Conservation (phyloP, 1,284 basidiomycete species). For the Marasmius sp. region DNA sequence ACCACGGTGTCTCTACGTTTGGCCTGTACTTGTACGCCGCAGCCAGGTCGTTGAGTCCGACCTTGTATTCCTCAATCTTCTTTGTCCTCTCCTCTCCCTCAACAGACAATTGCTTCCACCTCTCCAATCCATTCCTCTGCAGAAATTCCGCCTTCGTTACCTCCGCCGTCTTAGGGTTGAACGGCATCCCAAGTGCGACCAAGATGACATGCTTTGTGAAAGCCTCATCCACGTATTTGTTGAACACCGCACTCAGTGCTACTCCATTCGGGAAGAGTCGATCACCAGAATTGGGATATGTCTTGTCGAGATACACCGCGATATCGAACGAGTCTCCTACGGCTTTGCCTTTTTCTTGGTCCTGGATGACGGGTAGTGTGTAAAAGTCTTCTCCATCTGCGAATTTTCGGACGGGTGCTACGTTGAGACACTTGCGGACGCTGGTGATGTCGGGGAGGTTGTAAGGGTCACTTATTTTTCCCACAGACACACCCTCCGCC, state of each 20-base stretch:
- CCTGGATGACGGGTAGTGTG: conserved; percentile 24
- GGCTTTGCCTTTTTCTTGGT: conserved; percentile 14
- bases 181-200: neutral
- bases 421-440: conserved; percentile 11
- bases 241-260: conserved; percentile 2
- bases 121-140: conserved; percentile 7
- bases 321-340: conserved; percentile 20
- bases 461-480: too few relatives aligned
- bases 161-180: conserved; percentile 9
- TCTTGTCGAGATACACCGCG: conserved; percentile 21
- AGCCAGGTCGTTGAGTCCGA: neutral
- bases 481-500: too few relatives aligned
- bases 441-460: conserved; percentile 18
- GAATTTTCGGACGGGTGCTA: conserved; percentile 1
- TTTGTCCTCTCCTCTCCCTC: neutral
- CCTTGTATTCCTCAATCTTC: neutral
- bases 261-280: conserved; percentile 12
- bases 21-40: neutral
- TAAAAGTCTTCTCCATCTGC: conserved; percentile 17
- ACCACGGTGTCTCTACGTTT: neutral
- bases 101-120: neutral
- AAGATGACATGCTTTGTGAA: conserved; percentile 4
- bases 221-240: conserved; percentile 3
- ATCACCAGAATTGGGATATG: conserved; percentile 15
- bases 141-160: neutral